Percentiles rank a stretch among this genome's conserved stretches.
These are phyloP conservation scores for Xylaria sp. DNA, from an alignment of 2,329 filamentous ascomycete genomes.

Conservation along the genomic window DNA sequence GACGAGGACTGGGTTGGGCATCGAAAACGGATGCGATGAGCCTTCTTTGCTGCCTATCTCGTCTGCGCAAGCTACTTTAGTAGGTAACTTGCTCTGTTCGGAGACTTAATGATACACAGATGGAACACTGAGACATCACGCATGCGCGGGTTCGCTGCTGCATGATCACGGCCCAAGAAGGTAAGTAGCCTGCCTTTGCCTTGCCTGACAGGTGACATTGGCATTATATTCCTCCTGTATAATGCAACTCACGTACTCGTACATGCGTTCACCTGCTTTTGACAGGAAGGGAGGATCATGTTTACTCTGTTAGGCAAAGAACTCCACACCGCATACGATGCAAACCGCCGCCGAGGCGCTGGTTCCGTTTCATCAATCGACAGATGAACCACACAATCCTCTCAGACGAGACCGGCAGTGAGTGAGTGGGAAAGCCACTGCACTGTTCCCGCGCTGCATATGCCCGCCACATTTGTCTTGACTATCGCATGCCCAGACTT, in stretches of 20 bases:
- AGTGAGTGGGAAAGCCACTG: slow-evolving; percentile 6
- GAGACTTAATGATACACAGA: neutral
- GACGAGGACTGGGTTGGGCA: neutral
- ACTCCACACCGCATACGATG: too few relatives aligned
- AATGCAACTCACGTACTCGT: neutral
- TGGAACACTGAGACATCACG: neutral
- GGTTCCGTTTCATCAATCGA: neutral
- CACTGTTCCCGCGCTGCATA: slow-evolving; percentile 13
- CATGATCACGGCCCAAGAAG: neutral
- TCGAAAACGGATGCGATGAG: neutral
- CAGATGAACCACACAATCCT: slow-evolving; percentile 7
- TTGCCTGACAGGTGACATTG: neutral
- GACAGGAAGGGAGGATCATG: neutral
- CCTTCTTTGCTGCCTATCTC: too few relatives aligned
- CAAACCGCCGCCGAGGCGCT: neutral
- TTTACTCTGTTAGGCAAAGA: neutral
- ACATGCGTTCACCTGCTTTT: neutral
- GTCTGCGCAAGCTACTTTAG: too few relatives aligned
- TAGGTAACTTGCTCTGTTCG: neutral
- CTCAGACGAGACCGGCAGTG: neutral
- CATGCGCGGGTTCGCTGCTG: neutral
- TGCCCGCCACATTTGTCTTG: neutral
- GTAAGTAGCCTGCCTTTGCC: neutral
- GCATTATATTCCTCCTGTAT: neutral
- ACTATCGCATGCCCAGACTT: neutral